These are phyloP conservation scores for Chaetomium cochliodes DNA, from an alignment of 495 filamentous ascomycete species.

Conservation along the genomic window DNA sequence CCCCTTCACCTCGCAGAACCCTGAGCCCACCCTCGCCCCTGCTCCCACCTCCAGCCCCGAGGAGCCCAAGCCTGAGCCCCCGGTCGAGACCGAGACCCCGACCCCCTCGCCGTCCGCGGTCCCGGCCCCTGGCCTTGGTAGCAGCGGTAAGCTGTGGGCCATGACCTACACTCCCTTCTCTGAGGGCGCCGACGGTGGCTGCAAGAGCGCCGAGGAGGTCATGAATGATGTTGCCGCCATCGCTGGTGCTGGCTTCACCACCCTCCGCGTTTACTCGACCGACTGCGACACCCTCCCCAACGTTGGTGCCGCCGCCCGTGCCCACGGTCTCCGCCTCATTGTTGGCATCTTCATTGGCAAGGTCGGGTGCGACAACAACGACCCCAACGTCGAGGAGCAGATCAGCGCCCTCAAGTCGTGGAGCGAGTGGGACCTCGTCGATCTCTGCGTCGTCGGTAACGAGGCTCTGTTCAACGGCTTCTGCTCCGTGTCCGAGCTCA, in stretches of 20 bases:
- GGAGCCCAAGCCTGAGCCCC: constrained; percentile 16
- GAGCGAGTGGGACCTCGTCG: constrained; percentile 71
- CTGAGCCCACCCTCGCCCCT: constrained; percentile 27
- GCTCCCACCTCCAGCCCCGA: constrained; percentile 23
- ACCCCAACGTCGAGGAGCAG: constrained; percentile 60
- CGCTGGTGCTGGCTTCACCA: constrained; percentile 68
- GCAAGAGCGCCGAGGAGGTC: constrained; percentile 66
- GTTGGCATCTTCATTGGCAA: constrained; percentile 78
- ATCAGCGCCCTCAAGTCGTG: constrained; percentile 68
- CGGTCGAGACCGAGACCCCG: neutral
- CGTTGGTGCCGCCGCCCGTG: constrained; percentile 63
- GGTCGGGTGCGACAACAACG: constrained; percentile 54
- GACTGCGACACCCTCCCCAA: constrained; percentile 80
- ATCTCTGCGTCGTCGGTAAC: constrained; percentile 84
- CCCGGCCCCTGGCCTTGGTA: constrained; percentile 34
- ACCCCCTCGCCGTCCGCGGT: constrained; percentile 19
- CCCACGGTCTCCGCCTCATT: constrained; percentile 71
- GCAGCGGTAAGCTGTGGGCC: constrained; percentile 66
- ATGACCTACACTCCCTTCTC: constrained; percentile 91
- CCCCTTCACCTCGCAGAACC: constrained; percentile 54
- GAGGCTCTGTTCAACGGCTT: constrained; percentile 76
- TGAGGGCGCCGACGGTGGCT: constrained; percentile 47
- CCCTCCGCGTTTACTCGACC: constrained; percentile 86
- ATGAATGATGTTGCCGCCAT: constrained; percentile 65
- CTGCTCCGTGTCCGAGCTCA: constrained; percentile 60